Evolutionary conservation across 2,329 filamentous ascomycete genomes (phyloP).

Genomic region (Xylariaceae sp.): DNA sequence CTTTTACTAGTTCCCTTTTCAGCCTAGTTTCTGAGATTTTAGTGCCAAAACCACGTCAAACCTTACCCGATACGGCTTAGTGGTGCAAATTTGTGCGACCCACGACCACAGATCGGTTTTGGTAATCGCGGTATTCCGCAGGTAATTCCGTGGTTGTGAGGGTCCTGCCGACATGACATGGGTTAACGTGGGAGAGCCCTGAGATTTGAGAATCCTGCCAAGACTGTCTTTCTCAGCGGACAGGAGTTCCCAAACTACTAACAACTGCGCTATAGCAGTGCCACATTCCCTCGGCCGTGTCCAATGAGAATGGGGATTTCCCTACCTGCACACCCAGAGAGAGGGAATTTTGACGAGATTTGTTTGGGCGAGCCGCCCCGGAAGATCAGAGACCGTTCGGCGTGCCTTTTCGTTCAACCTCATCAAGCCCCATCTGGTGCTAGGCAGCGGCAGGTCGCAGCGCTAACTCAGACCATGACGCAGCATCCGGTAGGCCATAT

Average conservation of each 20-base stretch:
- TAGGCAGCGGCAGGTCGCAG: constrained; percentile 10
- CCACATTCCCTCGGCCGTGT: neutral
- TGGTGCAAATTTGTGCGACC: no score
- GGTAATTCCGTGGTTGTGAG: no score
- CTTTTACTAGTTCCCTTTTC: no score
- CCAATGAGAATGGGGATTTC: neutral
- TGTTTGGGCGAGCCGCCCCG: constrained; percentile 16
- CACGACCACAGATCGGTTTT: no score
- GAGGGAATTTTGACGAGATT: neutral
- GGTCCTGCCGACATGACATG: neutral
- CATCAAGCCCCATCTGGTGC: neutral
- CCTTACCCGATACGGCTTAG: no score
- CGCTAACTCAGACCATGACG: constrained; percentile 24
- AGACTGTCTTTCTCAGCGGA: neutral
- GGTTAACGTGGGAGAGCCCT: neutral
- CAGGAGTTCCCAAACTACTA: neutral
- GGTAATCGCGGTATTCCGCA: neutral
- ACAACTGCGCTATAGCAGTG: no score
- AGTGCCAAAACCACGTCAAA: no score
- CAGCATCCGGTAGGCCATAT: constrained; percentile 14
- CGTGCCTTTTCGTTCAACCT: constrained; percentile 7
- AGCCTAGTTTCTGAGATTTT: no score
- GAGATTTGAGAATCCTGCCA: neutral
- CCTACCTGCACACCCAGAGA: neutral
- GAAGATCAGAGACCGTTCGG: constrained; percentile 22